phyloP scores from a whole-genome alignment of 345 rosid genomes.

The Lagerstroemia speciosa region DNA sequence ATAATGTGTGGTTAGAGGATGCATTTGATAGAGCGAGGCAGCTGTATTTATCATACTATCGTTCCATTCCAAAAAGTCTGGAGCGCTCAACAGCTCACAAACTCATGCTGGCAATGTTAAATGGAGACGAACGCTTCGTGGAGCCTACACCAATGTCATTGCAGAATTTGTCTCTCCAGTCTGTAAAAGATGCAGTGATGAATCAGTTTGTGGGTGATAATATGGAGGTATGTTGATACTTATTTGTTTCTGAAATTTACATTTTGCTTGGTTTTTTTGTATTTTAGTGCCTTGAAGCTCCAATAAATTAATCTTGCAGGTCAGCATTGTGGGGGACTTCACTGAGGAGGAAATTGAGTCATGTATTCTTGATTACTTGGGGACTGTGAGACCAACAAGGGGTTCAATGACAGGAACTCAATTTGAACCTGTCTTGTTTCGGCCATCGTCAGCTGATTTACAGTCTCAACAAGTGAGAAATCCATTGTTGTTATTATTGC shows the following conservation, averaged over 20 bases:
- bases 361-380: conserved; percentile 83
- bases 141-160: conserved; percentile 90
- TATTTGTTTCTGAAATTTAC: neutral
- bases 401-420: conserved; percentile 26
- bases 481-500: conserved; percentile 5
- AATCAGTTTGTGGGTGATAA: conserved; percentile 84
- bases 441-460: conserved; percentile 61
- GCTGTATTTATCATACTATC: conserved; percentile 80
- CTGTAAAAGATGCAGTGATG: conserved; percentile 93
- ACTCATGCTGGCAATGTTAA: conserved; percentile 93
- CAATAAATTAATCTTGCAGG: conserved; percentile 30
- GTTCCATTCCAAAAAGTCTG: conserved; percentile 96
- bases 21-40: conserved; percentile 99
- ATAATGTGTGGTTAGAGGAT: conserved; percentile 98
- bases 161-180: conserved; percentile 55
- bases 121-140: conserved; percentile 92
- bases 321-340: conserved; percentile 94
- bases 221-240: conserved; percentile 64
- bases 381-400: conserved; percentile 67
- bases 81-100: conserved; percentile 99
- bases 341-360: conserved; percentile 76
- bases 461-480: conserved; percentile 72
- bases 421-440: conserved; percentile 53
- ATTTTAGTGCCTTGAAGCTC: conserved; percentile 4
- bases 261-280: neutral